These are phyloP conservation scores for Crassisporium funariophilum DNA, from an alignment of 768 basidiomycete species.

Conservation along the genomic window DNA sequence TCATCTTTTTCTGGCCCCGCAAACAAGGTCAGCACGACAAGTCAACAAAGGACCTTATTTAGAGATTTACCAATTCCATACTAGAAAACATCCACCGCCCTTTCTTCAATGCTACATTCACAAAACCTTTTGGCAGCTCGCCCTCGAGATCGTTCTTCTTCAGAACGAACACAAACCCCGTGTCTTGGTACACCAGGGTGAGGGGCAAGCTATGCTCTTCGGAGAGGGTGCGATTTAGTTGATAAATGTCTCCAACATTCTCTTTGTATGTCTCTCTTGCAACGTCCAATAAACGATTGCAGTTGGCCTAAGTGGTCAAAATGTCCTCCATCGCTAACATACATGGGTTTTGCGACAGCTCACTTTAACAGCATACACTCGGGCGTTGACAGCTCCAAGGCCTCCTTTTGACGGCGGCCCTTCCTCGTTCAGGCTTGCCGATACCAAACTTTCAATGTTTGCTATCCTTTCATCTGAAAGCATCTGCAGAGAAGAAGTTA, in stretches of 20 bases:
- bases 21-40: not conserved
- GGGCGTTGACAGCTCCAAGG: conserved; percentile 71
- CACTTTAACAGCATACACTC: conserved; percentile 88
- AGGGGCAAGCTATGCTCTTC: conserved; percentile 69
- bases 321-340: too few species aligned
- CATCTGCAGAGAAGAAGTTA: conserved; percentile 46
- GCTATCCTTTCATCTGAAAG: conserved; percentile 72
- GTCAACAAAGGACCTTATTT: too few species aligned
- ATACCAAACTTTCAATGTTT: conserved; percentile 61
- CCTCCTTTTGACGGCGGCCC: conserved; percentile 64
- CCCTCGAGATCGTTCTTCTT: conserved; percentile 69
- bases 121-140: conserved; percentile 69
- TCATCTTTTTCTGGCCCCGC: conserved; percentile 72
- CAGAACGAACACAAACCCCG: conserved; percentile 71
- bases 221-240: conserved; percentile 58
- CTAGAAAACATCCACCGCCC: conserved; percentile 77
- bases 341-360: too few species aligned
- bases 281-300: conserved; percentile 86
- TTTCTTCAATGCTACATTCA: conserved; percentile 66
- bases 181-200: conserved; percentile 68
- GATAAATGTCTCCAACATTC: conserved; percentile 85
- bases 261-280: conserved; percentile 95
- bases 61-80: conserved; percentile 71
- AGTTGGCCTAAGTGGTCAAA: conserved; percentile 58
- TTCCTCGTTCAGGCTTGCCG: conserved; percentile 74